These are phyloP conservation scores for Fusarium compactum DNA, from an alignment of 2,329 filamentous ascomycete species.

Conservation along the genomic window DNA sequence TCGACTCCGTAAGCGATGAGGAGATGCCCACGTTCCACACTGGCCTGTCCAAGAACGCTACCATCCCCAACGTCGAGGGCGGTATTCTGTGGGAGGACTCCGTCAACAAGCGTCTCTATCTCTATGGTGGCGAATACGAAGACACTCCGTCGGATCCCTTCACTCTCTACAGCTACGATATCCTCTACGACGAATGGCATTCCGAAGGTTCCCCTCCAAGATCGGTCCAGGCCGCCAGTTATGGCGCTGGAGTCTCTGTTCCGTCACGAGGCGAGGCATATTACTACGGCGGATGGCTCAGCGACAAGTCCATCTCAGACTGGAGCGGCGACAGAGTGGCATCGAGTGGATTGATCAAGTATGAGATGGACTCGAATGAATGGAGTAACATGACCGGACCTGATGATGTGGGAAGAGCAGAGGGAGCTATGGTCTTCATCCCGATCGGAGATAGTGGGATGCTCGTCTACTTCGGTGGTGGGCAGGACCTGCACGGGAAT, in stretches of 20 bases:
- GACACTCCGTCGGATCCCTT: background rate
- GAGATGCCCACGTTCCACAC: conserved; percentile 3
- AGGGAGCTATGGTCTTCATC: background rate
- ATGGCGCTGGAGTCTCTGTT: conserved; percentile 6
- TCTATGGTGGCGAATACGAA: conserved; percentile 8
- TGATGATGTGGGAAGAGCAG: background rate
- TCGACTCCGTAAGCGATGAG: background rate
- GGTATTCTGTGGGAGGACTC: conserved; percentile 20
- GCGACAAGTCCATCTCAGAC: background rate
- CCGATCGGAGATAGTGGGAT: conserved; percentile 2
- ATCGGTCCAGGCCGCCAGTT: background rate
- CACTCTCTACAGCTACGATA: conserved; percentile 11
- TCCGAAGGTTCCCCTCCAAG: background rate
- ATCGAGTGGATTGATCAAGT: conserved; percentile 8
- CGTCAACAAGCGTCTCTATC: conserved; percentile 7
- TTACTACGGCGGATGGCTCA: conserved; percentile 10
- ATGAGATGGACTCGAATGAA: conserved; percentile 4
- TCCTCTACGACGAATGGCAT: conserved; percentile 9
- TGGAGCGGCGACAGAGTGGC: background rate
- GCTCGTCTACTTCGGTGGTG: conserved; percentile 12
- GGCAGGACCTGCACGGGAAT: background rate
- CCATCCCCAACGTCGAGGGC: conserved; percentile 8
- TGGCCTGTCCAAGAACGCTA: conserved; percentile 4
- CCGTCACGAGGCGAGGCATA: conserved; percentile 9
- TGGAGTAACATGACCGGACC: background rate